These are phyloP conservation scores for Sporothrix protearum DNA, from an alignment of 2,329 filamentous ascomycete species.

Conservation along the genomic window DNA sequence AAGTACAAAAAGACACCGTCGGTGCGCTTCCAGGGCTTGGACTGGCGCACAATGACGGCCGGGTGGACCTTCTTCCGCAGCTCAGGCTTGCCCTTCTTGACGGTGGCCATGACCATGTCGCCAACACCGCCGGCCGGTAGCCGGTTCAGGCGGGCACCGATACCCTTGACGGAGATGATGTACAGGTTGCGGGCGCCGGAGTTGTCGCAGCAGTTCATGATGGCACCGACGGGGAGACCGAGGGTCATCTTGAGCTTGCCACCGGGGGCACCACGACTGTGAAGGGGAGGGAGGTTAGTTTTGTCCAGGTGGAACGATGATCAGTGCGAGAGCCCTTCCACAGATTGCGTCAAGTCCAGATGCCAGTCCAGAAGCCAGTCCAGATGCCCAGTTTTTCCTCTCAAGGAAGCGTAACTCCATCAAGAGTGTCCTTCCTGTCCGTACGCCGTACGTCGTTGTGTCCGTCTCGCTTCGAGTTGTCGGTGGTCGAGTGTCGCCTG, in stretches of 20 bases:
- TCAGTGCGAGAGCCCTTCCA: background rate
- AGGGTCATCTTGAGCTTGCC: conserved; percentile 99
- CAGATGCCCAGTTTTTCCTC: too few relatives aligned
- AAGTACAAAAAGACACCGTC: conserved; percentile 99
- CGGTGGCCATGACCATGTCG: conserved; percentile 99
- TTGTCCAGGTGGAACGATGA: background rate
- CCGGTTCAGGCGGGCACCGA: conserved; percentile 95
- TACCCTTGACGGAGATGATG: conserved; percentile 99
- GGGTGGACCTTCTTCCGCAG: conserved; percentile 99
- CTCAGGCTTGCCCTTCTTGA: conserved; percentile 99
- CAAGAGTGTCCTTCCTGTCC: too few relatives aligned
- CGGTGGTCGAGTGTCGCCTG: background rate
- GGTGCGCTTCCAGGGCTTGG: conserved; percentile 98
- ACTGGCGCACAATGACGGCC: conserved; percentile 71
- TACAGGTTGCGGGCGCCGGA: conserved; percentile 97
- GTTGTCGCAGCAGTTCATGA: conserved; percentile 99
- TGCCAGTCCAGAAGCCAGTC: conserved; percentile 10
- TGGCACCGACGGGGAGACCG: conserved; percentile 98
- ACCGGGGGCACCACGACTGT: conserved; percentile 86
- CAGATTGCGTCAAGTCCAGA: background rate
- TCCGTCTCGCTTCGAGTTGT: background rate
- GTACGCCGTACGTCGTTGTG: background rate
- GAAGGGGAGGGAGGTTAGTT: conserved; percentile 17
- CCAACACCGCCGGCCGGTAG: conserved; percentile 96
- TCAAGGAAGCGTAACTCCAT: too few relatives aligned